A percentile compares a stretch with the other conserved stretches of the same genome.
Evolutionary conservation across 169 alveolate species (phyloP).

Genomic region (Plasmodium malariae): DNA sequence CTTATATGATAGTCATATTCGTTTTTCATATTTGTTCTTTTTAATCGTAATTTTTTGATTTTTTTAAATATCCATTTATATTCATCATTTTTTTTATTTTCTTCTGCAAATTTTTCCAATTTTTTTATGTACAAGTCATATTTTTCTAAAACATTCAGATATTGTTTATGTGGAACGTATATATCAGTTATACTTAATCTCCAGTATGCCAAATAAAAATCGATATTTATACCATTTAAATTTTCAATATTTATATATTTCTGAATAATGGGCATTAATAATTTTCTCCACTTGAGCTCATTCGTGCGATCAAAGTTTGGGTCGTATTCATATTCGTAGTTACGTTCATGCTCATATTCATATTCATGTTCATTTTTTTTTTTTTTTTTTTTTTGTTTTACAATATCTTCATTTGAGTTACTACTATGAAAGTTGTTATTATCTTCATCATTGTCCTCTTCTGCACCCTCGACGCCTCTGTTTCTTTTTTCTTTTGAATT

Average conservation of each 20-base stretch:
- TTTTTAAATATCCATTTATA: conserved; percentile 44
- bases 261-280: conserved; percentile 16
- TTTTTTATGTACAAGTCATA: conserved; percentile 55
- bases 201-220: conserved; percentile 58
- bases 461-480: neutral
- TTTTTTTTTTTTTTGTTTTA: neutral
- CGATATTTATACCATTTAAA: conserved; percentile 49
- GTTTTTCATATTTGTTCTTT: conserved; percentile 19
- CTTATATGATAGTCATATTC: conserved; percentile 49
- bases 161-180: conserved; percentile 65
- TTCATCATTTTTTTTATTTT: conserved; percentile 53
- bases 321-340: neutral
- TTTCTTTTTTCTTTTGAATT: neutral
- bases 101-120: conserved; percentile 34
- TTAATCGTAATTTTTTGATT: conserved; percentile 14
- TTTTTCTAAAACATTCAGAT: conserved; percentile 27
- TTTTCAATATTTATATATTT: conserved; percentile 37
- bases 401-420: neutral
- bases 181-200: conserved; percentile 52
- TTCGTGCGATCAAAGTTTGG: conserved; percentile 1
- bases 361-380: neutral
- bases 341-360: too few relatives aligned
- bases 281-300: conserved; percentile 16
- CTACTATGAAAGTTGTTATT: neutral
- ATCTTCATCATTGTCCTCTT: neutral